Evolutionary conservation across 1,284 basidiomycete species (phyloP).

Genomic region (Cryptococcus sp.): DNA sequence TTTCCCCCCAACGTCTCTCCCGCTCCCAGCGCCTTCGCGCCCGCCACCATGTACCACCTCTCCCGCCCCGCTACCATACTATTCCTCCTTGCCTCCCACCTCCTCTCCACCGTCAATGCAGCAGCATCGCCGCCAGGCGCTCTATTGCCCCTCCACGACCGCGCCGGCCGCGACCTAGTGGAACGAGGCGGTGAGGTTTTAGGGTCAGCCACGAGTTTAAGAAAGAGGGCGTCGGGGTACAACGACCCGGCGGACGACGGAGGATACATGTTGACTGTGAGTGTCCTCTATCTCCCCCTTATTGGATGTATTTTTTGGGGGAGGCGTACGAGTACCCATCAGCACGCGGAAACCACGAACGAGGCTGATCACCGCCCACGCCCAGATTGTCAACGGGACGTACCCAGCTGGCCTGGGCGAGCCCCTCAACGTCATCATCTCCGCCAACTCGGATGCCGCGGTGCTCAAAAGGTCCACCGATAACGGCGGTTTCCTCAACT

Average conservation of each 20-base stretch:
- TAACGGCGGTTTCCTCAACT: conserved; percentile 76
- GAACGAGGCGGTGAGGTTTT: neutral
- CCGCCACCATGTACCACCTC: neutral
- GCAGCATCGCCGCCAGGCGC: conserved; percentile 1
- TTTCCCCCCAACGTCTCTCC: neutral
- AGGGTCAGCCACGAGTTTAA: conserved; percentile 9
- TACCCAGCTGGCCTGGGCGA: conserved; percentile 76
- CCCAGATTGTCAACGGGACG: conserved; percentile 59
- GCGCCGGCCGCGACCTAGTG: neutral
- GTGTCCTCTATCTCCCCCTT: conserved; percentile 2
- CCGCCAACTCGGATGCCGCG: conserved; percentile 68
- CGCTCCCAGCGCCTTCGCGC: neutral
- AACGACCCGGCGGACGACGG: conserved; percentile 20
- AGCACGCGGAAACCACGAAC: neutral
- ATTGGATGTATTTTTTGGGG: neutral
- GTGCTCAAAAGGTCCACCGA: conserved; percentile 64
- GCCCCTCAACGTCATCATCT: conserved; percentile 82
- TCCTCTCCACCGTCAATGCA: conserved; percentile 13
- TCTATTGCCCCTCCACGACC: neutral
- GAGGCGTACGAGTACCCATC: neutral
- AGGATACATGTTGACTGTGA: conserved; percentile 33
- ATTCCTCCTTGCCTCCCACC: conserved; percentile 14
- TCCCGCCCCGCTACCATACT: conserved; percentile 13
- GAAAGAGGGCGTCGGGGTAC: conserved; percentile 18
- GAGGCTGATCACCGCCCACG: neutral